Evolutionary conservation across 2,329 filamentous ascomycete genomes (phyloP).

Genomic region (Mycosphaerella sp.): DNA sequence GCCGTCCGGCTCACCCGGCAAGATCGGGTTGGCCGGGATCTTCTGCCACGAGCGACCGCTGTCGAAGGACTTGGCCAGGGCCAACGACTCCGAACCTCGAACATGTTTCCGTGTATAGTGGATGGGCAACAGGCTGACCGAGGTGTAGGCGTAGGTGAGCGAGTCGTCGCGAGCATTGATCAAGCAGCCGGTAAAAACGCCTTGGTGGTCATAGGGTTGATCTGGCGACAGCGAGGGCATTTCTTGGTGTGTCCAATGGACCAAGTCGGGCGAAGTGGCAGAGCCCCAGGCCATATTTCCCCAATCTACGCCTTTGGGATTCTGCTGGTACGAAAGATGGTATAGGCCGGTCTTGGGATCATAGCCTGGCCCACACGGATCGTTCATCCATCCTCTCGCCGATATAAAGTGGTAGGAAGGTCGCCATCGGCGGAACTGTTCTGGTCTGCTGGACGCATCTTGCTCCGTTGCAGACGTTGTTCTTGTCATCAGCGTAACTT

Average conservation of each 20-base stretch:
- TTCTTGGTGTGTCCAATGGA: slow-evolving; percentile 34
- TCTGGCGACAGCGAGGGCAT: slow-evolving; percentile 33
- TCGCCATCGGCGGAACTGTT: slow-evolving; percentile 19
- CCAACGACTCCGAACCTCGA: slow-evolving; percentile 35
- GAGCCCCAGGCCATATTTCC: slow-evolving; percentile 41
- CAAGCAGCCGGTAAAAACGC: slow-evolving; percentile 41
- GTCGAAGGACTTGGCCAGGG: slow-evolving; percentile 36
- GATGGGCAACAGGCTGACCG: slow-evolving; percentile 37
- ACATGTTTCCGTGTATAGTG: slow-evolving; percentile 38
- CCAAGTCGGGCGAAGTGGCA: slow-evolving; percentile 35
- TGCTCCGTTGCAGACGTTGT: background rate
- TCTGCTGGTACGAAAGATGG: slow-evolving; percentile 42
- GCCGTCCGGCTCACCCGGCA: slow-evolving; percentile 32
- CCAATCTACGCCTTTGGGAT: slow-evolving; percentile 38
- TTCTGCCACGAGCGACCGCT: slow-evolving; percentile 37
- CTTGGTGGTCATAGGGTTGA: slow-evolving; percentile 35
- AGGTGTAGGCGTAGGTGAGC: slow-evolving; percentile 39
- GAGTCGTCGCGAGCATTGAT: slow-evolving; percentile 28
- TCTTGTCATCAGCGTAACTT: background rate
- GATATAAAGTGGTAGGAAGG: slow-evolving; percentile 36
- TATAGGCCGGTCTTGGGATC: slow-evolving; percentile 37
- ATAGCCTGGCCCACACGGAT: slow-evolving; percentile 40
- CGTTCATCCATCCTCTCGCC: slow-evolving; percentile 40
- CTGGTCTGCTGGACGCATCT: slow-evolving; percentile 4
- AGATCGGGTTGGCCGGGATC: slow-evolving; percentile 35